These are phyloP conservation scores for Coemansia sp. DNA, from an alignment of 192 early-diverging fungal genomes.

Conservation along the genomic window DNA sequence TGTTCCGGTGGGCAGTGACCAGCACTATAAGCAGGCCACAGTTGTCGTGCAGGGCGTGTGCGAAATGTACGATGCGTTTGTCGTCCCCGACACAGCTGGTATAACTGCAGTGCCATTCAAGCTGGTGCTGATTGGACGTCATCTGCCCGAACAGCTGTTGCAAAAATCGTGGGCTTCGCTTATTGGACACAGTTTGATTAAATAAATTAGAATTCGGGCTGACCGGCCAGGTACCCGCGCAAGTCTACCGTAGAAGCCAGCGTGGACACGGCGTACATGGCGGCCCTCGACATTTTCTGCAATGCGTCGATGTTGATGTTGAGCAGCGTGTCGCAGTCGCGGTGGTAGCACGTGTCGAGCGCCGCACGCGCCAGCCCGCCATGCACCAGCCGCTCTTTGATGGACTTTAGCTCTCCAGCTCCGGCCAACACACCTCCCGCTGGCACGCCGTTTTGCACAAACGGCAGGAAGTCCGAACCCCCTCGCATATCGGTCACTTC, in stretches of 20 bases:
- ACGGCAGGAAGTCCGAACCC: slow-evolving; percentile 70
- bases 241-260: slow-evolving; percentile 20
- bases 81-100: slow-evolving; percentile 15
- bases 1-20: slow-evolving; percentile 30
- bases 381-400: slow-evolving; percentile 54
- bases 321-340: slow-evolving; percentile 65
- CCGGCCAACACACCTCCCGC: slow-evolving; percentile 67
- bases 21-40: slow-evolving; percentile 15
- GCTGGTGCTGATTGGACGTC: slow-evolving; percentile 48
- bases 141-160: slow-evolving; percentile 35
- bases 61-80: slow-evolving; percentile 62
- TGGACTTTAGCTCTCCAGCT: slow-evolving; percentile 61
- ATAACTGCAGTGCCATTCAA: slow-evolving; percentile 9
- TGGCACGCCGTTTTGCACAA: slow-evolving; percentile 62
- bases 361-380: slow-evolving; percentile 66
- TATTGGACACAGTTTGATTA: slow-evolving; percentile 4
- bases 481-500: slow-evolving; percentile 59
- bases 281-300: slow-evolving; percentile 49
- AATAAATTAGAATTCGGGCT: slow-evolving; percentile 10
- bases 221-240: slow-evolving; percentile 14
- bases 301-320: slow-evolving; percentile 64
- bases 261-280: slow-evolving; percentile 46
- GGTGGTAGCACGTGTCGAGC: slow-evolving; percentile 69
- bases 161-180: slow-evolving; percentile 32
- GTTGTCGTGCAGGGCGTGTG: slow-evolving; percentile 66